A percentile compares a stretch with the other conserved stretches of the same genome.
phyloP scores from a whole-genome alignment of 2,329 filamentous ascomycete genomes.

The Fusarium buharicum region DNA sequence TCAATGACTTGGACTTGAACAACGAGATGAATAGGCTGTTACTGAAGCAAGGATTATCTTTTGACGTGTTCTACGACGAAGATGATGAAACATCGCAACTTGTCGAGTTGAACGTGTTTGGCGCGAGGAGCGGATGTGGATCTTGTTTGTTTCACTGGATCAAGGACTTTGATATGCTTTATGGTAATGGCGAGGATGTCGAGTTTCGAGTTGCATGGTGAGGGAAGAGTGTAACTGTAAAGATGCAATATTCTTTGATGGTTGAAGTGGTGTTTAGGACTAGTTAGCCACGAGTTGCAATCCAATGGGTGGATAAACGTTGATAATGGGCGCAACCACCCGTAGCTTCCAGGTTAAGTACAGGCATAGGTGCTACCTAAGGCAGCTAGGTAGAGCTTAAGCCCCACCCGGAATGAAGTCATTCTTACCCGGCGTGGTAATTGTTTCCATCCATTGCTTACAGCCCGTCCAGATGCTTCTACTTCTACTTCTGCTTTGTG shows the following conservation, averaged over 20 bases:
- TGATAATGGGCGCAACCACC: no score
- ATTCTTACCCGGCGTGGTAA: neutral
- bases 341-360: no score
- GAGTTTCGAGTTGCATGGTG: slow-evolving; percentile 21
- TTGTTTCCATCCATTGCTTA: neutral
- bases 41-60: slow-evolving; percentile 54
- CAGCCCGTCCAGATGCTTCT: neutral
- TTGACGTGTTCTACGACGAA: slow-evolving; percentile 55
- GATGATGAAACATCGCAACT: slow-evolving; percentile 40
- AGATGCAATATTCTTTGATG: no score
- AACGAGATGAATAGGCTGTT: slow-evolving; percentile 46
- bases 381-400: neutral
- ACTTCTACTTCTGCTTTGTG: slow-evolving; percentile 4
- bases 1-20: slow-evolving; percentile 1
- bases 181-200: slow-evolving; percentile 7
- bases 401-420: neutral
- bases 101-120: slow-evolving; percentile 60
- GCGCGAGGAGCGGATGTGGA: slow-evolving; percentile 56
- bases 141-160: slow-evolving; percentile 60
- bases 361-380: no score
- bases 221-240: no score
- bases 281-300: no score
- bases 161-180: slow-evolving; percentile 16
- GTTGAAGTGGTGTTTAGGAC: no score
- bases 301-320: no score